Base-by-base conservation (phyloP, 2,329 filamentous ascomycete genomes). In the Cylindrodendrum hubeiense region DNA sequence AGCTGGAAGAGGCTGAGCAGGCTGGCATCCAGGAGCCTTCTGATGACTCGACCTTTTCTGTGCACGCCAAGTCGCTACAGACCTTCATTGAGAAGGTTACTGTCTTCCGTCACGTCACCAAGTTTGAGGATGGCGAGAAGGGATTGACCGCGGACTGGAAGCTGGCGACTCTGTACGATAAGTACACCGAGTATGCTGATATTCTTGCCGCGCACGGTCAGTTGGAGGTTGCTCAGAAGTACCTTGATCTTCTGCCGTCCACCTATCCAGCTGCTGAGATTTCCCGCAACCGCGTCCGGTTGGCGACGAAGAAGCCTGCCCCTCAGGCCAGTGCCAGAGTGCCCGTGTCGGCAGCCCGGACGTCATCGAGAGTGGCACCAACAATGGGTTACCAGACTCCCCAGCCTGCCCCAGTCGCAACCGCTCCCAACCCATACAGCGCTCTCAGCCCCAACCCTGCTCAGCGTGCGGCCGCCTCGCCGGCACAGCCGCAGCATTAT, bases 71-170 rank as follows among this genome's bases (percentile, higher is more conserved):
- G 67, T 91, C 92, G 50, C 84, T 99, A 46, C 96, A 98, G 79
- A 91, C 93, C 70, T 95, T 99, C 76, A 97, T 99, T 67, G 96
- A 99, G 82, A 99, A 99, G 85, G 96, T 99, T 50, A 97, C 95
- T 0, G 89, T 99, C 58, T 99, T 99, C 90, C 91, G 96, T 59
- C 89, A 96, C 71, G 95, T 98, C 46, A 95, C 94, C 67, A 94
- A 95, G 76, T 99, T 98, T 83, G 84, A 92, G 73, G 96, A 99
- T 77, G 80, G 82, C 9, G 94, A 98, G 76, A 88, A 89, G 68
- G 82, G 83, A 50, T 88, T 93, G 71, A 85, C 88, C 10, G 90
- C 90, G 1, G 93, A 91, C 72, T 99, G 95, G 95, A 98, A 97
- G 82, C 89, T 99, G 65, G 87, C 90, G 39, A 86, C 91, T 3